These are phyloP conservation scores for Trichoderma sp. DNA, from an alignment of 2,329 filamentous ascomycete genomes.

Conservation along the genomic window DNA sequence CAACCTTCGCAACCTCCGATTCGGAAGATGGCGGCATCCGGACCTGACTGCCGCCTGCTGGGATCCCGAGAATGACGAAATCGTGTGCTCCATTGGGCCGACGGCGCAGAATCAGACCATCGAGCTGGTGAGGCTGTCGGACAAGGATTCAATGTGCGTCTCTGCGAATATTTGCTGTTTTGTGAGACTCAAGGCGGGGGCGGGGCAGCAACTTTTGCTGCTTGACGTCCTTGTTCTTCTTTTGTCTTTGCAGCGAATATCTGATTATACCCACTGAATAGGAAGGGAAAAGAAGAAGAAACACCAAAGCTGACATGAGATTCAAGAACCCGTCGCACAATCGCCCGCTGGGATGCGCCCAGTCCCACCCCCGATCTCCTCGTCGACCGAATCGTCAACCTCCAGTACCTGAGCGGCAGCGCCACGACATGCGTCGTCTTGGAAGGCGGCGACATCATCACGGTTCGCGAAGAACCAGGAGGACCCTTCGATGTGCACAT, in stretches of 20 bases:
- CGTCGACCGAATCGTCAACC: slow-evolving; percentile 73
- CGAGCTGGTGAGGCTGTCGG: slow-evolving; percentile 65
- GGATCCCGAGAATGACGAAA: slow-evolving; percentile 77
- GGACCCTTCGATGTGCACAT: slow-evolving; percentile 57
- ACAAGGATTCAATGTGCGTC: slow-evolving; percentile 50
- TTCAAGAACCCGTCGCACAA: slow-evolving; percentile 42
- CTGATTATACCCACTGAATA: too few species aligned
- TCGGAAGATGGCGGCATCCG: slow-evolving; percentile 65
- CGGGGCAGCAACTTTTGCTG: slow-evolving; percentile 15
- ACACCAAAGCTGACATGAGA: slow-evolving; percentile 23
- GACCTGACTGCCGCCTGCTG: slow-evolving; percentile 79
- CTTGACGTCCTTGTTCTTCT: neutral
- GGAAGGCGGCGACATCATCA: slow-evolving; percentile 86
- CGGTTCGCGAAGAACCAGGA: slow-evolving; percentile 67
- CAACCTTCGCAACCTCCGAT: slow-evolving; percentile 80
- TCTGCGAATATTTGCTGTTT: neutral
- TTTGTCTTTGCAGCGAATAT: neutral
- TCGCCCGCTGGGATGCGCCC: slow-evolving; percentile 89
- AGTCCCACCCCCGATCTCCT: slow-evolving; percentile 75
- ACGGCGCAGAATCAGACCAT: slow-evolving; percentile 70
- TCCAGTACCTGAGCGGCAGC: slow-evolving; percentile 86
- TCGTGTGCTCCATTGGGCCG: slow-evolving; percentile 85
- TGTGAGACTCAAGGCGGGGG: slow-evolving; percentile 19
- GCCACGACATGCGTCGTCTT: slow-evolving; percentile 79
- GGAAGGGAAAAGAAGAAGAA: neutral